Conservation (phyloP, 257 asterid genomes). For the Nicotiana noctiflora region DNA sequence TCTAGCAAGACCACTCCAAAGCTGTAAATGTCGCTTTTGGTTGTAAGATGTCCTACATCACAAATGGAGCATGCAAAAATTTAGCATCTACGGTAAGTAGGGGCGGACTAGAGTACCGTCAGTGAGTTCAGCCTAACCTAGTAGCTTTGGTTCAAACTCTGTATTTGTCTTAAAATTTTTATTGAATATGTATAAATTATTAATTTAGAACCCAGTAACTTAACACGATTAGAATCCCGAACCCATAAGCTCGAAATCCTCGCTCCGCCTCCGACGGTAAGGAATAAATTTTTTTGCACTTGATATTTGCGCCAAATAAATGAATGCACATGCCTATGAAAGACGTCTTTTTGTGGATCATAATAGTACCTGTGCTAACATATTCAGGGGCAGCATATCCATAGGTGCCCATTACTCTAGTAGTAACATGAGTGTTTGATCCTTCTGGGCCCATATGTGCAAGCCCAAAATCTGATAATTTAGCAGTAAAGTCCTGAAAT, state of each 20-base stretch:
- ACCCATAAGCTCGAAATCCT: no score
- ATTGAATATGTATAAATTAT: no score
- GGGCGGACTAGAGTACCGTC: no score
- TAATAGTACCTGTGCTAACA: slow-evolving; percentile 61
- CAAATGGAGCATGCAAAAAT: not conserved
- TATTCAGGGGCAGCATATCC: slow-evolving; percentile 98
- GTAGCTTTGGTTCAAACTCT: no score
- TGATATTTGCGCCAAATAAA: not conserved
- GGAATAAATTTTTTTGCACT: not conserved
- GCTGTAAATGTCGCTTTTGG: slow-evolving; percentile 82
- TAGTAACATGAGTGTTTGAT: slow-evolving; percentile 84
- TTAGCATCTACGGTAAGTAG: not conserved
- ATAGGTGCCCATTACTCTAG: slow-evolving; percentile 92
- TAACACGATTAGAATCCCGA: no score
- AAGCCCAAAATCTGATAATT: slow-evolving; percentile 82
- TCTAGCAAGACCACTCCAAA: slow-evolving; percentile 86
- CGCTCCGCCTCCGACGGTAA: no score
- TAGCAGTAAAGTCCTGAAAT: slow-evolving; percentile 74
- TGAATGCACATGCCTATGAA: not conserved
- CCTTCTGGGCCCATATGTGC: slow-evolving; percentile 98
- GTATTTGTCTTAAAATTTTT: no score
- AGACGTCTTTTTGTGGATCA: not conserved
- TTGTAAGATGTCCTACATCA: slow-evolving; percentile 77
- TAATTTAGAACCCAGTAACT: no score
- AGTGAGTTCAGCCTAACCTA: no score